Evolutionary conservation across 2,329 filamentous ascomycete genomes (phyloP), one percentile per base, ranked within the genome.

Genomic region (Penicillium concentricum): DNA sequence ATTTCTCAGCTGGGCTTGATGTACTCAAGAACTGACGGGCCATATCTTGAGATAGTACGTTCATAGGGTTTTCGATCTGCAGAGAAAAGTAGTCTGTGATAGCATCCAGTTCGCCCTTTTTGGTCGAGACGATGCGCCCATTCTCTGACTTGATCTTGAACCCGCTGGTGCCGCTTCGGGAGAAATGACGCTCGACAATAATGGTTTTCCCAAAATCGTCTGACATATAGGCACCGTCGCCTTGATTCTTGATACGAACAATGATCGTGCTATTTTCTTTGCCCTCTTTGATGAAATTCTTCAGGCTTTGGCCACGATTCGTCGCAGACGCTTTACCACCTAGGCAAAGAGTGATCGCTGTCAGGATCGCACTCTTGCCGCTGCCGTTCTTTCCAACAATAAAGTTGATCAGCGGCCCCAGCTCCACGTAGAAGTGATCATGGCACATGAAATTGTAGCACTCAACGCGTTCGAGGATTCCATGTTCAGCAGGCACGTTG

Each of bases 361-460:
- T 97, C 28, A 99, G 78, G 15, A 97, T 89, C 3, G 94, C 94
- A 72, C 94, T 99, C 78, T 99, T 99, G 35, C 94, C 94, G 71
- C 93, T 97, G 32, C 94, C 94, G 71, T 99, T 99, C 73, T 96
- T 92, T 16, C 94, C 94, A 54, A 97, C 92, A 60, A 99, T 92
- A 75, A 99, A 99, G 75, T 99, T 99, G 74, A 99, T 95, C 37
- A 97, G 79, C 0, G 94, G 94, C 0, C 94, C 94, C n/a, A 99
- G 81, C 55, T 89, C 84, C 58, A 96, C 89, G 42, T 88, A 85
- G 18, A 97, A 82, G 54, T 88, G 87, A 43, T 86, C 81, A 72
- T 99, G 94, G 69, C 93, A 97, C 94, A 97, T 97, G 75, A 97
- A 97, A 72, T 97, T 97, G 66, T 86, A 84, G 72, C 92, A 95